These are phyloP conservation scores for Sclerotinia trifoliorum DNA, from an alignment of 2,329 filamentous ascomycete species.

Conservation along the genomic window DNA sequence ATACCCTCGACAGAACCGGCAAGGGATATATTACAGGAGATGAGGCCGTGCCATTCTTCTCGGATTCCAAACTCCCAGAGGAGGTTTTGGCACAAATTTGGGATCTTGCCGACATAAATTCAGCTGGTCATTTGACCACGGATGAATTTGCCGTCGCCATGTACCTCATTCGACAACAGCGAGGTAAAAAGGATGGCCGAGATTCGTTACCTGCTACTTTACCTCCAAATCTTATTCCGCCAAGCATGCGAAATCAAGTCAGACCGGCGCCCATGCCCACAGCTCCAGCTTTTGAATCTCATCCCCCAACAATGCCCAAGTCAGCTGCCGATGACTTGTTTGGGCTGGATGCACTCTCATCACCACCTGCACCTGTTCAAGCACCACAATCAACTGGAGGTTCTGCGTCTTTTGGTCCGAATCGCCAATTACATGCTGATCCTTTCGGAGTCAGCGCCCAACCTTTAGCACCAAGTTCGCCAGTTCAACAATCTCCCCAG, in stretches of 20 bases:
- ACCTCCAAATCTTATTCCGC: constrained; percentile 79
- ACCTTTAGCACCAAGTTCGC: constrained; percentile 36
- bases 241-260: constrained; percentile 70
- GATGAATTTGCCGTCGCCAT: constrained; percentile 98
- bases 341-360: constrained; percentile 75
- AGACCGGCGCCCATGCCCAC: constrained; percentile 48
- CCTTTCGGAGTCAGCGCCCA: constrained; percentile 44
- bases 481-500: constrained; percentile 32
- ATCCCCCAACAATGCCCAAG: constrained; percentile 55
- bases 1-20: constrained; percentile 74
- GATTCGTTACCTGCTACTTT: constrained; percentile 70
- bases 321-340: constrained; percentile 94
- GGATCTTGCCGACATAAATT: constrained; percentile 94
- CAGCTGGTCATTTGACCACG: constrained; percentile 76
- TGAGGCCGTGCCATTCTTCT: constrained; percentile 91
- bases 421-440: constrained; percentile 40
- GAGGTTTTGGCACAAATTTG: constrained; percentile 91
- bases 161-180: constrained; percentile 91
- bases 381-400: constrained; percentile 72
- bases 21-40: constrained; percentile 88
- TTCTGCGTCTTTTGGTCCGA: constrained; percentile 58
- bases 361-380: constrained; percentile 49
- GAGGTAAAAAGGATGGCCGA: constrained; percentile 63
- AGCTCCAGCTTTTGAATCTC: constrained; percentile 45
- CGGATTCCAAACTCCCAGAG: constrained; percentile 84